Conservation (phyloP, 225 moss, liverwort and hornwort genomes). For the Pleurozium schreberi region DNA sequence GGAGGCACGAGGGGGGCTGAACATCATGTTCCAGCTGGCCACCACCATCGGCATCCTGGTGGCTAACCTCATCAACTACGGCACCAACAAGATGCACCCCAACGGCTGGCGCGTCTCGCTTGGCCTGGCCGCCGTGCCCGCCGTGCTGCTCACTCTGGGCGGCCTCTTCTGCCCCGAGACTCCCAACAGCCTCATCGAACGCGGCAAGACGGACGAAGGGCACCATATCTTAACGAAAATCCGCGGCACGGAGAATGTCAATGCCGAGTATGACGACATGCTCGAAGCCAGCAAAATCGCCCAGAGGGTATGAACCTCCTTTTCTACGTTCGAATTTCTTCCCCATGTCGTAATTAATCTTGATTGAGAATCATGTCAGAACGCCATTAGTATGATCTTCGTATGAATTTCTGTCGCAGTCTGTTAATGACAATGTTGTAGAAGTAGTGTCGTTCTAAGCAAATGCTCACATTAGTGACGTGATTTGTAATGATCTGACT, state of each 20-base stretch:
- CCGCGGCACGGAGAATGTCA: conserved; percentile 19
- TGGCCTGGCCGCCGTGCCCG: conserved; percentile 19
- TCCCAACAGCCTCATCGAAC: conserved; percentile 27
- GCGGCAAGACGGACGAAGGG: conserved; percentile 4
- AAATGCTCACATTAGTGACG: background rate
- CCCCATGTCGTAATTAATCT: too few species aligned
- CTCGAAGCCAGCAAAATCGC: conserved; percentile 16
- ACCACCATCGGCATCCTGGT: conserved; percentile 26
- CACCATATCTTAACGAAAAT: background rate
- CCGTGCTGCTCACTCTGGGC: background rate
- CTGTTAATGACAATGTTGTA: background rate
- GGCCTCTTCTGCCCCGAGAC: conserved; percentile 27
- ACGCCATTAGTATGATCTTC: background rate
- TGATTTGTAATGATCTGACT: background rate
- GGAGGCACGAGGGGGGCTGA: conserved; percentile 3
- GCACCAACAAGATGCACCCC: conserved; percentile 1
- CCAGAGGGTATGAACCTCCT: background rate
- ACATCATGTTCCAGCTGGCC: conserved; percentile 43
- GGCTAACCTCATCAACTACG: conserved; percentile 25
- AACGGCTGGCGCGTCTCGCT: conserved; percentile 28
- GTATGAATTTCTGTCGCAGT: background rate
- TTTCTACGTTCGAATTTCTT: background rate
- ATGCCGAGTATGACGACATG: conserved; percentile 21
- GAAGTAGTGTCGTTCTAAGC: background rate
- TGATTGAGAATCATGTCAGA: too few species aligned